Base-by-base conservation (phyloP, 768 basidiomycete species). In the Asterophora lycoperdoides region DNA sequence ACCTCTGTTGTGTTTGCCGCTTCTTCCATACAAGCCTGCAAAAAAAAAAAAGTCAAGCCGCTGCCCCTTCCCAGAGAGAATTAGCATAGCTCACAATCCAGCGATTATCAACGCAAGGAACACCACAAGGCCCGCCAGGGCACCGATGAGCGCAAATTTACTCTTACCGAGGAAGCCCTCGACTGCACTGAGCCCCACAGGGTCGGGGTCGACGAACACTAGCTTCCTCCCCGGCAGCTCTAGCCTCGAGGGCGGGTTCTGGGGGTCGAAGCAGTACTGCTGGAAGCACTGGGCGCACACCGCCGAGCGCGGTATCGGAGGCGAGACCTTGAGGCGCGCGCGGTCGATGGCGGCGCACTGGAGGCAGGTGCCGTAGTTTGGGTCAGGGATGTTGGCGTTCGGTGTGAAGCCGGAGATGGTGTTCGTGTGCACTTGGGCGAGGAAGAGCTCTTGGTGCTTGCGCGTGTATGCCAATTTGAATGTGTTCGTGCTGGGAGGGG, bases 291-390 rank as follows among this genome's bases (percentile, higher is more conserved):
- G 64, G 23, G 65, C 57, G 46, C 71, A 73, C 35, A 72, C 36
- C 5, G 62, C 52, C 11, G 80, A 81, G 14, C 77, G 72, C 6
- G 57, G 20, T 5, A 68, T 62, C 0, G 60, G 8, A 1, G 73
- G 68, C 0, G 58, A 55, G 10, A 67, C 53, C 49, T 73, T 75
- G 41, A 68, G 53, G n/a, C 79, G 71, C 1, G 73, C 73, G 10
- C 80, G 74, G 52, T 81, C 80, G 44, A 81, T 63, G 20, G 69
- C 70, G 29, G 83, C 80, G 62, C 90, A 85, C 59, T 80, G 79
- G 17, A 93, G 69, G 56, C 89, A 92, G 33, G 71, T 73, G 2
- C 82, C 74, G 46, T 84, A 74, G 68, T 79, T 56, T 72, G 76
- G 51, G 77, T 89, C 88, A 23, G 81, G 69, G 5, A 60, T 64